Base-by-base conservation (phyloP, 495 filamentous ascomycete genomes). In the Extremus antarcticus region DNA sequence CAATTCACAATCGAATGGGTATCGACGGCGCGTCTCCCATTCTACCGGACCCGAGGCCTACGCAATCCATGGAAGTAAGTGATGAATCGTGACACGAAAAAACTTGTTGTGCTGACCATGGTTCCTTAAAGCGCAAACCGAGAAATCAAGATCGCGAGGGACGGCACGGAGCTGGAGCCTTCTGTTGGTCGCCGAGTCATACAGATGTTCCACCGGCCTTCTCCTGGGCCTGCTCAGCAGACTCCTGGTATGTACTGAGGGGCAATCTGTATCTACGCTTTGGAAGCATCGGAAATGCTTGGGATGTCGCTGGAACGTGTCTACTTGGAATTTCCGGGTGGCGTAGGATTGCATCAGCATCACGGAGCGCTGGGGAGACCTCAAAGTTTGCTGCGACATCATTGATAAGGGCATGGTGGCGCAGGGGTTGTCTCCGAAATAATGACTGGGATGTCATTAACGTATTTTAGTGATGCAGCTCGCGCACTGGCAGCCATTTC, bases 101-200 rank as follows among this genome's bases (percentile, higher is more conserved):
- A 35, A 7, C 7, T 35, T 4, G 4, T 35, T 7, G 13, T 35
- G 29, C 29, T 35, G 29, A 35, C 29, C 29, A 35, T 13, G 13
- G 13, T 4, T 35, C 29, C 29, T 35, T 13, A 35, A 4, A 35
- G 29, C 67, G 84, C 88, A 1, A 95, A 95, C 64, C 75, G 92
- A 45, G 92, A 96, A 63, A 88, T 98, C 46, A 98, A 98, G 66
- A 94, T 98, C 61, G 92, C 92, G 9, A 77, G 92, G 61, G 92
- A 98, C 67, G 92, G 90, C 3, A 98, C 92, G 0, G 92, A 96
- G 70, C 74, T 98, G 19, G 91, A 97, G 67, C 86, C 90, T 45
- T 78, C 69, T 43, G 80, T 95, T 22, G 92, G 91, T 13, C 81
- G 80, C 59, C 80, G 80, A 62, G 71, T 97, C 29, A 71, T 92